phyloP scores from a whole-genome alignment of 306 rosid species.

The Casuarina cunninghamiana region DNA sequence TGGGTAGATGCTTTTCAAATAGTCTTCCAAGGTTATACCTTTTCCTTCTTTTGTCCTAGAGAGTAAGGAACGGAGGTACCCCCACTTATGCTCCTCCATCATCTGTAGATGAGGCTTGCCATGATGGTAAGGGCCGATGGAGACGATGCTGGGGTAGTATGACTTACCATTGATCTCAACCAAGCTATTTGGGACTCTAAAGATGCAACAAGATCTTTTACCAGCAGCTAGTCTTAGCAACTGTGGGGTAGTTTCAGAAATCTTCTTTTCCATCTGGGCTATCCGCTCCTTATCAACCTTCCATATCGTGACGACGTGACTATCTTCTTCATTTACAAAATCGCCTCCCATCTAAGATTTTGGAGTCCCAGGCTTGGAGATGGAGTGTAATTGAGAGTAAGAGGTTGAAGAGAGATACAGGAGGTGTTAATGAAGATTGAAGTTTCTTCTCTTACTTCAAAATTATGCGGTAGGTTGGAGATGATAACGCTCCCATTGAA shows the following conservation, averaged over 20 bases:
- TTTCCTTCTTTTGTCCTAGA: constrained; percentile 9
- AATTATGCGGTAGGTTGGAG: no score
- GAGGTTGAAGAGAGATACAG: not conserved
- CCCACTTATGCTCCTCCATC: constrained; percentile 50
- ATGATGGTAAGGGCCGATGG: constrained; percentile 46
- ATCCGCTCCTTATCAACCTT: constrained; percentile 17
- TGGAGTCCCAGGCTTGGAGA: not conserved
- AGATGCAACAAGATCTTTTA: constrained; percentile 32
- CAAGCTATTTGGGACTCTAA: constrained; percentile 35
- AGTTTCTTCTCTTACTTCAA: no score
- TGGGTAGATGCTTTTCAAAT: constrained; percentile 14
- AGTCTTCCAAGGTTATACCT: constrained; percentile 13
- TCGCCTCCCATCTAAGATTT: constrained; percentile 11
- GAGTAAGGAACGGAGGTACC: constrained; percentile 28
- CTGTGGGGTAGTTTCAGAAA: constrained; percentile 31
- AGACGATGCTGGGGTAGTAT: constrained; percentile 48
- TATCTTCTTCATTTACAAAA: not conserved
- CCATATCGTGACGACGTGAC: not conserved
- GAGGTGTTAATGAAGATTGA: not conserved
- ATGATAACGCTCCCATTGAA: no score
- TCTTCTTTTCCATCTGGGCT: constrained; percentile 27
- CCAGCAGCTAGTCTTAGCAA: constrained; percentile 38
- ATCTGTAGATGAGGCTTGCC: constrained; percentile 21
- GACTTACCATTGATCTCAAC: constrained; percentile 32
- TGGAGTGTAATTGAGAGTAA: not conserved